Conservation (phyloP, 768 basidiomycete species). For the Atractiella rhizophila region DNA sequence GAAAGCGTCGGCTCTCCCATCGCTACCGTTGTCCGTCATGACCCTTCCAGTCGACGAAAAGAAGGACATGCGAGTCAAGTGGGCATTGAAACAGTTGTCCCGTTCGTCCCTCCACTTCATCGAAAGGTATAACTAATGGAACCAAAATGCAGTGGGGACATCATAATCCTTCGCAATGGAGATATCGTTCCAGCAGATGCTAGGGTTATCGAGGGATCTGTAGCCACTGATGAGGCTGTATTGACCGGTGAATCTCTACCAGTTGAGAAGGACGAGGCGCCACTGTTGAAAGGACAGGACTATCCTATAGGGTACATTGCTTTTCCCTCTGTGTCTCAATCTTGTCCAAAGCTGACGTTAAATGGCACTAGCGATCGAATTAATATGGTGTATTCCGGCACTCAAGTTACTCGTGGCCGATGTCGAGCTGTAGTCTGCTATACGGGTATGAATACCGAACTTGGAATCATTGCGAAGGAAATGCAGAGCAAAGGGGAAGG, state of each 20-base stretch:
- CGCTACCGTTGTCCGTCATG: slow-evolving; percentile 20
- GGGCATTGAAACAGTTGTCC: slow-evolving; percentile 19
- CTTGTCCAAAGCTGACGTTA: slow-evolving; percentile 24
- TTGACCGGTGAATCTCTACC: slow-evolving; percentile 25
- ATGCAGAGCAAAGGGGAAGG: slow-evolving; percentile 22
- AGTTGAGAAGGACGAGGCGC: slow-evolving; percentile 18
- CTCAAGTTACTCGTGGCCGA: slow-evolving; percentile 26
- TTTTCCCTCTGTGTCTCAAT: not conserved
- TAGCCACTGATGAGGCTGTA: slow-evolving; percentile 26
- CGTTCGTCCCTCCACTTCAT: slow-evolving; percentile 7
- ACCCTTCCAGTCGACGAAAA: not conserved
- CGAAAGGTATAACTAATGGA: no score
- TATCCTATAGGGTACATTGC: not conserved
- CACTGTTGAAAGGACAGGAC: not conserved
- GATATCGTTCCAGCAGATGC: slow-evolving; percentile 26
- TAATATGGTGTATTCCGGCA: slow-evolving; percentile 23
- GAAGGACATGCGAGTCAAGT: slow-evolving; percentile 10
- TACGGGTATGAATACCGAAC: slow-evolving; percentile 25
- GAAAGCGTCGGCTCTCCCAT: slow-evolving; percentile 23
- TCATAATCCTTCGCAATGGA: slow-evolving; percentile 24
- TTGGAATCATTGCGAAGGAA: slow-evolving; percentile 25
- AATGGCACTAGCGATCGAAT: slow-evolving; percentile 16
- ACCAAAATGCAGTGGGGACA: slow-evolving; percentile 18
- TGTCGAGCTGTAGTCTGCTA: slow-evolving; percentile 22
- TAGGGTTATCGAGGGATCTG: slow-evolving; percentile 20